These are phyloP conservation scores for Hypoxylon sp. DNA, from an alignment of 2,329 filamentous ascomycete genomes.

Conservation along the genomic window DNA sequence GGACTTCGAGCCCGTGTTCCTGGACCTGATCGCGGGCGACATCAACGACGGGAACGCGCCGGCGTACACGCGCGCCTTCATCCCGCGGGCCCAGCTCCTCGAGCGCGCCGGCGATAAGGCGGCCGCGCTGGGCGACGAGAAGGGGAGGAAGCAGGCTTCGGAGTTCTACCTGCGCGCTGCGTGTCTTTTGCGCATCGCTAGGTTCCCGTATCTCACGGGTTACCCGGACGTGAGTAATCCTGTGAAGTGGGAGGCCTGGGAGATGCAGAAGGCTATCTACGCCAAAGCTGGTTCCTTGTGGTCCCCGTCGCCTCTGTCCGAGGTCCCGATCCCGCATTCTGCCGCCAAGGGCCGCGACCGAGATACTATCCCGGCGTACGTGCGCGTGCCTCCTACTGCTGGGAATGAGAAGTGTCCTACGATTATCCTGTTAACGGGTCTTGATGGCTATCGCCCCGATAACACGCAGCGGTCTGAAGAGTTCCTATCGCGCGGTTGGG, in stretches of 20 bases:
- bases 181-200: conserved; percentile 79
- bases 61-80: conserved; percentile 75
- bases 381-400: conserved; percentile 68
- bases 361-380: conserved; percentile 72
- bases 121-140: conserved; percentile 62
- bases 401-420: conserved; percentile 57
- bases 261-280: conserved; percentile 75
- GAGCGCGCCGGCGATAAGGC: conserved; percentile 67
- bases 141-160: conserved; percentile 67
- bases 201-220: conserved; percentile 73
- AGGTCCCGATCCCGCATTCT: conserved; percentile 73
- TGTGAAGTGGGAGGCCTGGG: conserved; percentile 74
- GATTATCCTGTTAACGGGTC: conserved; percentile 72
- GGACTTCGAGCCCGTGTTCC: conserved; percentile 79
- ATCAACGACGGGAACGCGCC: conserved; percentile 77
- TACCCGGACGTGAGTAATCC: conserved; percentile 59
- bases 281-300: conserved; percentile 69
- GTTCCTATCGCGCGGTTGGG: conserved; percentile 75
- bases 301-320: conserved; percentile 68
- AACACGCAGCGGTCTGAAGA: conserved; percentile 74
- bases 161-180: conserved; percentile 79
- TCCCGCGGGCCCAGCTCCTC: conserved; percentile 73
- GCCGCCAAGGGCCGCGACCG: conserved; percentile 67
- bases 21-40: conserved; percentile 71
- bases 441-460: conserved; percentile 75